Conservation (phyloP, 257 asterid species). For the Eustoma russellianum region DNA sequence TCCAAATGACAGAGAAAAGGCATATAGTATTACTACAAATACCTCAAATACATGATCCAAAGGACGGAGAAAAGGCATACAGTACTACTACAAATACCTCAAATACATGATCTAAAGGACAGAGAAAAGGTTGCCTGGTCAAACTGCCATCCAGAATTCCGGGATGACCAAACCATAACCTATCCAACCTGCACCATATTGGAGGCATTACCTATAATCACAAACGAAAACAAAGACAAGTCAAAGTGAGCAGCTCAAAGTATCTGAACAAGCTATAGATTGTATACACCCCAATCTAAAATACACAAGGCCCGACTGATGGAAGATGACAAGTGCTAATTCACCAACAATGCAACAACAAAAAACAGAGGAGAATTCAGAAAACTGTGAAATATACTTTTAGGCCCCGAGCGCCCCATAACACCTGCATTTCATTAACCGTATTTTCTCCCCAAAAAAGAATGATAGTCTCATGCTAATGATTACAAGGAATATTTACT, state of each 20-base stretch:
- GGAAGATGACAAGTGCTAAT: too few species aligned
- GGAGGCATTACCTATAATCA: conserved; percentile 99
- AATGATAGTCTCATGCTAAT: too few species aligned
- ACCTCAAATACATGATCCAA: conserved; percentile 1
- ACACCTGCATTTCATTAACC: too few species aligned
- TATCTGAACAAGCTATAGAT: conserved; percentile 2
- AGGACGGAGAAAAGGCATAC: conserved; percentile 7
- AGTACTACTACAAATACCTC: conserved; percentile 78
- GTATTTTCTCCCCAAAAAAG: too few species aligned
- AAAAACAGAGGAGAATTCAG: too few species aligned
- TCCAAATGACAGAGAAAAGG: conserved; percentile 96
- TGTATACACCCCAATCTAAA: not conserved
- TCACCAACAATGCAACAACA: too few species aligned
- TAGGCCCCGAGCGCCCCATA: too few species aligned
- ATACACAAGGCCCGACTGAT: too few species aligned
- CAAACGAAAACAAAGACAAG: conserved; percentile 38
- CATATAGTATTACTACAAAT: too few species aligned
- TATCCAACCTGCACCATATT: conserved; percentile 99
- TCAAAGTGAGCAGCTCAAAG: conserved; percentile 27
- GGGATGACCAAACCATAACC: conserved; percentile 99
- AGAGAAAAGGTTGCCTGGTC: conserved; percentile 90
- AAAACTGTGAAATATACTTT: too few species aligned
- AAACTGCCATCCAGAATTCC: conserved; percentile 65
- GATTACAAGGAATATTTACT: too few species aligned
- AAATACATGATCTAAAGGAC: conserved; percentile 94